Conservation (phyloP, 257 asterid genomes). For the Capsicum pubescens region DNA sequence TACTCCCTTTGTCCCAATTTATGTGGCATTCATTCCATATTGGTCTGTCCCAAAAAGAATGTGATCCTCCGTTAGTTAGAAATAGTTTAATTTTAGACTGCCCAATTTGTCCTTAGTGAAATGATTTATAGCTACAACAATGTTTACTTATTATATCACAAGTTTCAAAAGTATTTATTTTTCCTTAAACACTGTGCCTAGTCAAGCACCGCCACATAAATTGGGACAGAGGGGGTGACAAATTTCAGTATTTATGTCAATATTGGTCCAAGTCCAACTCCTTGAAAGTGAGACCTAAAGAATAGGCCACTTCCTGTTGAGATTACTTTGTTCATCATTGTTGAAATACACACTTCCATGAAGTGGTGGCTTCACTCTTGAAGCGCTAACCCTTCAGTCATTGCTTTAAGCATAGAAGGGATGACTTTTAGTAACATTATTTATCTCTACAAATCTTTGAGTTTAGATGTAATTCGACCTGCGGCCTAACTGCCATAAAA, state of each 20-base stretch:
- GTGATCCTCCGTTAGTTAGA: too few relatives aligned
- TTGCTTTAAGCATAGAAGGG: not conserved
- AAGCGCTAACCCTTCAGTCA: not conserved
- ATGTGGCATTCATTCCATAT: too few relatives aligned
- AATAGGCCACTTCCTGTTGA: not conserved
- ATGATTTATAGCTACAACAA: too few relatives aligned
- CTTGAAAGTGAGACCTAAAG: not conserved
- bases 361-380: not conserved
- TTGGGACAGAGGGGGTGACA: not conserved
- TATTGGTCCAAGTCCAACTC: not conserved
- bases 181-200: not conserved
- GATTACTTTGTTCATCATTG: not conserved
- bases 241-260: slow-evolving; percentile 10
- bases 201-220: not conserved
- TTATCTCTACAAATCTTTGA: not conserved
- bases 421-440: not conserved
- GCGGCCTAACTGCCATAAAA: not conserved
- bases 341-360: not conserved
- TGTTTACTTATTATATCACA: too few relatives aligned
- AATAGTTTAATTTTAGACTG: too few relatives aligned
- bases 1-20: not conserved
- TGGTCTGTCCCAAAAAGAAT: too few relatives aligned
- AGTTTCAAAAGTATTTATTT: not conserved
- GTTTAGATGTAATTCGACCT: slow-evolving; percentile 9
- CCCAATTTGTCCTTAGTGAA: too few relatives aligned